Base-by-base conservation (phyloP, 2,329 filamentous ascomycete species). In the Didymella sp. region DNA sequence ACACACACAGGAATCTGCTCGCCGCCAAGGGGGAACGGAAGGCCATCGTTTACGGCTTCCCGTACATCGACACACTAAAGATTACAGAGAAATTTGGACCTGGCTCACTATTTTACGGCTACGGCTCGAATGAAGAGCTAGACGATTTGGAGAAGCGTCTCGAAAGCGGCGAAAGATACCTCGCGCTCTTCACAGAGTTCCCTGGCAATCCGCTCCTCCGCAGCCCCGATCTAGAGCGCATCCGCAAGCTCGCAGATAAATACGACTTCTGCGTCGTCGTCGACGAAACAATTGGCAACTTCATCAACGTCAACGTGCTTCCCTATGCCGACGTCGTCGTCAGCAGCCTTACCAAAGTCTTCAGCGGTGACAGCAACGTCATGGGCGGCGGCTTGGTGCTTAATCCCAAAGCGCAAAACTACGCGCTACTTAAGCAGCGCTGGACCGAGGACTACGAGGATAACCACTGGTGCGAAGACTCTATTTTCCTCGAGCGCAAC, bases 321-420 rank as follows among this genome's bases (percentile, higher is more conserved):
- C 91, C 89, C 2, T 90, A 89, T 71, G 91, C 92, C 58, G 95
- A 99, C 76, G 83, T 98, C 15, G 91, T 98, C 5, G 94, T 96
- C 54, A 96, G 91, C 80, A 96, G 91, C 73, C 81, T 99, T 57
- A 98, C 95, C 45, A 99, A 99, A 76, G 89, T 98, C 51, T 99
- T 99, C 79, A 96, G 92, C 53, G 95, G 95, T 47, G 95, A 97
- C 77, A 95, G 91, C 75, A 98, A 99, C 75, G 95, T 99, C 64
- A 98, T 98, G 94, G 95, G 93, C 56, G 95, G 95, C 53, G 90
- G 88, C 63, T 80, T 82, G 13, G 82, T 89, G 15, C 76, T 89
- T 49, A 89, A 89, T 60, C 85, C 87, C 0, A 84, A 87, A 54
- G 81, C 87, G n/a, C 85, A 79, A 42, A 89, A 89, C 77, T 96